Percentiles rank a stretch among this genome's conserved stretches.
These are phyloP conservation scores for Dendrostoma leiphaemia DNA, from an alignment of 2,329 filamentous ascomycete species.

Conservation along the genomic window DNA sequence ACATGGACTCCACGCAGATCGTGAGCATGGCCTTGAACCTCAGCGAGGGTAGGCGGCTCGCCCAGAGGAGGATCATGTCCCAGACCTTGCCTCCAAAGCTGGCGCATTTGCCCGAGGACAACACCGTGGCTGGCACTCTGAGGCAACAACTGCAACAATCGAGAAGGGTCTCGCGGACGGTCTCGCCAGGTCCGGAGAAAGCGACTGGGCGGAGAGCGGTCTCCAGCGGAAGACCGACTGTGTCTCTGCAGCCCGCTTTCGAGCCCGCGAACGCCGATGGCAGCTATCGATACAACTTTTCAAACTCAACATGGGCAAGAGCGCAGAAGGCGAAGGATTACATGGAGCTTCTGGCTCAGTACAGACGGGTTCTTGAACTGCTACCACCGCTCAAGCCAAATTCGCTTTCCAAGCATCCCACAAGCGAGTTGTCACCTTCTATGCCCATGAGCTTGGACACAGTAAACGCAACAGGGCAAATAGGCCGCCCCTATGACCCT, in stretches of 20 bases:
- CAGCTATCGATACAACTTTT: slow-evolving; percentile 64
- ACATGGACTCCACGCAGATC: slow-evolving; percentile 82
- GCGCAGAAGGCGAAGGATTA: slow-evolving; percentile 82
- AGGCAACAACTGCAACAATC: slow-evolving; percentile 72
- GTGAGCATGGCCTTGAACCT: slow-evolving; percentile 89
- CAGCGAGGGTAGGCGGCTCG: slow-evolving; percentile 74
- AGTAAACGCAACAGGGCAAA: slow-evolving; percentile 34
- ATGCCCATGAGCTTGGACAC: slow-evolving; percentile 28
- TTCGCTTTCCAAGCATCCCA: slow-evolving; percentile 31
- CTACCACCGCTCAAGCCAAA: slow-evolving; percentile 68
- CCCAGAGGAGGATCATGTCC: slow-evolving; percentile 54
- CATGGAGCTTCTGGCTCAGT: slow-evolving; percentile 82
- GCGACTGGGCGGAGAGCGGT: slow-evolving; percentile 38
- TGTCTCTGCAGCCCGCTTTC: slow-evolving; percentile 47
- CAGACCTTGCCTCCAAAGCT: slow-evolving; percentile 50
- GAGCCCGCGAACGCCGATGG: slow-evolving; percentile 40
- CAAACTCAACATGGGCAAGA: slow-evolving; percentile 75
- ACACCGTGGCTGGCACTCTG: slow-evolving; percentile 55
- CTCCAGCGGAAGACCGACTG: slow-evolving; percentile 39
- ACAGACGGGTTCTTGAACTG: slow-evolving; percentile 74
- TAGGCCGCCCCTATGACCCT: slow-evolving; percentile 81
- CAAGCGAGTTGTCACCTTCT: slow-evolving; percentile 41
- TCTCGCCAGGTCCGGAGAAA: slow-evolving; percentile 56
- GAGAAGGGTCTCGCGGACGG: slow-evolving; percentile 58
- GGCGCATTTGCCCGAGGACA: slow-evolving; percentile 49